Percentiles rank a stretch among this genome's conserved stretches.
These are phyloP conservation scores for Entoloma clypeatum DNA, from an alignment of 1,284 basidiomycete genomes.

Conservation along the genomic window DNA sequence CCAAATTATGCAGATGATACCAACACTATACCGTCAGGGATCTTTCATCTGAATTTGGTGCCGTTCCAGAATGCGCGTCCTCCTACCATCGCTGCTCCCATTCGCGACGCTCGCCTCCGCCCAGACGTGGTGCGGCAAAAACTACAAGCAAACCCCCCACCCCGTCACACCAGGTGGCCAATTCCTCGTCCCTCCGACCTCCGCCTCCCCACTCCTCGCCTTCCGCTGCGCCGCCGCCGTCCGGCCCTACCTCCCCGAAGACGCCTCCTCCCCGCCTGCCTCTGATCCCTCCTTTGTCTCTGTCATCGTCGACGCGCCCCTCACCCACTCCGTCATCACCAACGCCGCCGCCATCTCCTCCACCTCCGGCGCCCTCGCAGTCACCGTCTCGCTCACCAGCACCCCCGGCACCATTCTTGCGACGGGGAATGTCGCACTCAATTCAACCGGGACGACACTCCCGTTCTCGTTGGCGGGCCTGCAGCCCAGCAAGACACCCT, in stretches of 20 bases:
- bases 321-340: constrained; percentile 46
- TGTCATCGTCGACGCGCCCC: constrained; percentile 56
- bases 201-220: constrained; percentile 52
- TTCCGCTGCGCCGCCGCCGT: constrained; percentile 66
- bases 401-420: constrained; percentile 41
- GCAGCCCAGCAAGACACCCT: constrained; percentile 42
- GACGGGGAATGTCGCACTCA: constrained; percentile 46
- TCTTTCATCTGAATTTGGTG: no score
- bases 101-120: no score
- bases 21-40: no score
- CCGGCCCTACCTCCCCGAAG: constrained; percentile 56
- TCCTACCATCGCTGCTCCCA: no score
- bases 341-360: constrained; percentile 42
- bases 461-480: constrained; percentile 49
- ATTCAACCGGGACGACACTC: constrained; percentile 46
- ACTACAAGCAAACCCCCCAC: no score
- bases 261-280: constrained; percentile 50
- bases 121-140: no score
- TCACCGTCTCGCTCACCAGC: constrained; percentile 33
- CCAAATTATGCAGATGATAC: no score
- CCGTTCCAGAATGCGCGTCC: no score
- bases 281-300: constrained; percentile 30
- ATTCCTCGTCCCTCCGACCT: constrained; percentile 50
- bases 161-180: no score
- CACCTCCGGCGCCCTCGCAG: constrained; percentile 23